These are phyloP conservation scores for Alloteropsis angusta DNA, from an alignment of 202 grass and related monocot genomes.

Conservation along the genomic window DNA sequence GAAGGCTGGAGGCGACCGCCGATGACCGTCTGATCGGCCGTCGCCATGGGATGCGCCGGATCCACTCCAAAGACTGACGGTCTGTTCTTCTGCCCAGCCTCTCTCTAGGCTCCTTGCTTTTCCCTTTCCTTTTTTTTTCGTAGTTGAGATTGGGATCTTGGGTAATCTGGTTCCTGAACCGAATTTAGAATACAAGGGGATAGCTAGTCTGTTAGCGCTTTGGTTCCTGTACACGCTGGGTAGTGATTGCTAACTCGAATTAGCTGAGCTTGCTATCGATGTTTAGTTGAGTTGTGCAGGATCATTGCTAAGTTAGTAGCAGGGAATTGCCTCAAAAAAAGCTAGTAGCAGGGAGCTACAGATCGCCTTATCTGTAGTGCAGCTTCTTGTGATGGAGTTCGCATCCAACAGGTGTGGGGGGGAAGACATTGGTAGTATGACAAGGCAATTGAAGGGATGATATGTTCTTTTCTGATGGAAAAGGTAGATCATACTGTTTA, in stretches of 20 bases:
- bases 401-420: neutral
- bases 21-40: slow-evolving; percentile 26
- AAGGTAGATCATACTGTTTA: neutral
- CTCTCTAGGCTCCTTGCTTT: neutral
- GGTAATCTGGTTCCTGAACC: neutral
- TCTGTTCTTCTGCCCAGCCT: neutral
- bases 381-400: neutral
- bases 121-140: neutral
- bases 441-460: neutral
- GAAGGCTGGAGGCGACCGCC: neutral
- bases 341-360: no score
- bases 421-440: neutral
- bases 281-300: neutral
- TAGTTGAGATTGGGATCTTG: slow-evolving; percentile 28
- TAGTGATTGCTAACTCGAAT: neutral
- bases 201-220: neutral
- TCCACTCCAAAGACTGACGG: slow-evolving; percentile 52
- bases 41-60: slow-evolving; percentile 74
- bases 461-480: neutral
- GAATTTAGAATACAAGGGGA: neutral
- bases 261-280: neutral
- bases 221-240: neutral
- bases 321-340: no score
- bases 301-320: no score
- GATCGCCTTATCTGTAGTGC: neutral